phyloP scores from a whole-genome alignment of 352 stramenopile genomes.

The Phytopythium vexans region DNA sequence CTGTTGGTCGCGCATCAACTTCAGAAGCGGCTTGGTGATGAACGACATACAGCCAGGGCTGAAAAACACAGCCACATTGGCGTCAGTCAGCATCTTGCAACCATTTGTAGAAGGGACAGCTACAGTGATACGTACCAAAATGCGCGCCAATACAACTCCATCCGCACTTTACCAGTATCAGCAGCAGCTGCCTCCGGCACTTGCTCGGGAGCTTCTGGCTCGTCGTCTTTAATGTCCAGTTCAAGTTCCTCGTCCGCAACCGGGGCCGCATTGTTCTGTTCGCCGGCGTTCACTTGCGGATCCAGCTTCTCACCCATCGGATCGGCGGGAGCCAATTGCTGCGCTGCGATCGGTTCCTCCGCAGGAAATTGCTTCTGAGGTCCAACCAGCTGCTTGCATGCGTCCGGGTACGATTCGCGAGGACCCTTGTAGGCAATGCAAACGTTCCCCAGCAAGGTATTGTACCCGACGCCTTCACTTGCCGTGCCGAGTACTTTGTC shows the following conservation, averaged over 20 bases:
- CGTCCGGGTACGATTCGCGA: conserved; percentile 54
- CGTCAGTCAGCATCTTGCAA: background rate
- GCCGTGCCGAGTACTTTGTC: conserved; percentile 53
- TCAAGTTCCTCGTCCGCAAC: conserved; percentile 23
- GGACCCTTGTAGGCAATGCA: conserved; percentile 68
- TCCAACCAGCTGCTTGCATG: conserved; percentile 51
- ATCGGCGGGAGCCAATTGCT: background rate
- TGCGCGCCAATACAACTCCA: conserved; percentile 80
- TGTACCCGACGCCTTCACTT: conserved; percentile 52
- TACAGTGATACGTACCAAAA: conserved; percentile 54
- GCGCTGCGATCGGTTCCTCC: conserved; percentile 17
- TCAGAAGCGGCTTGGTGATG: conserved; percentile 56
- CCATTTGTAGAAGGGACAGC: background rate
- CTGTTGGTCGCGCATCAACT: conserved; percentile 58
- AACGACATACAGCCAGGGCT: conserved; percentile 76
- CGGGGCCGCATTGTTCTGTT: background rate
- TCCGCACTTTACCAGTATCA: conserved; percentile 39
- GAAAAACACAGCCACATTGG: conserved; percentile 1
- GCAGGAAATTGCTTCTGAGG: conserved; percentile 49
- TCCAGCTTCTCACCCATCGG: conserved; percentile 1
- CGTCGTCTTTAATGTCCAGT: conserved; percentile 36
- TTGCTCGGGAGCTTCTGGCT: conserved; percentile 1
- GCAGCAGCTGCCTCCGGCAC: conserved; percentile 8
- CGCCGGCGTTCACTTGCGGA: conserved; percentile 1
- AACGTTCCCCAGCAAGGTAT: conserved; percentile 53